These are phyloP conservation scores for Aspergillus eucalypticola DNA, from an alignment of 2,329 filamentous ascomycete species.

Conservation along the genomic window DNA sequence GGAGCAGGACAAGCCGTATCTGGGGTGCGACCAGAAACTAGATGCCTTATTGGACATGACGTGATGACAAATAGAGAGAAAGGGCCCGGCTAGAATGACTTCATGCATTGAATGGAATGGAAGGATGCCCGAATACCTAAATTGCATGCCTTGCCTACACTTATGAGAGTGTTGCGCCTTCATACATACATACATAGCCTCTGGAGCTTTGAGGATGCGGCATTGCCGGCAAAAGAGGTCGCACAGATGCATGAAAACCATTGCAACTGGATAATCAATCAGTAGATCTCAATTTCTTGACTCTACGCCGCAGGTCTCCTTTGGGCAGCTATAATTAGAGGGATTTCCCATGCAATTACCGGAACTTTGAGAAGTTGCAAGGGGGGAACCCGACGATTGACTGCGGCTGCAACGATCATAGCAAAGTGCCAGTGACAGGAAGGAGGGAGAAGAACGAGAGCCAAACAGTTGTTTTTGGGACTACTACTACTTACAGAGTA, in stretches of 20 bases:
- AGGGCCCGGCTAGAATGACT: neutral
- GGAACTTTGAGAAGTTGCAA: constrained; percentile 21
- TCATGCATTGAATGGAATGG: neutral
- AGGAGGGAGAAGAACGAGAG: constrained; percentile 1
- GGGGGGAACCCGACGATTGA: constrained; percentile 17
- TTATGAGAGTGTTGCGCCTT: neutral
- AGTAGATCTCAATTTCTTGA: constrained; percentile 6
- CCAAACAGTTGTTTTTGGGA: constrained; percentile 3
- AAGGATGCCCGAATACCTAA: neutral
- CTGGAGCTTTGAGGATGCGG: neutral
- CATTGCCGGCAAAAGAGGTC: constrained; percentile 4
- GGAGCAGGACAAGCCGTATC: constrained; percentile 24
- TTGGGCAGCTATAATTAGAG: constrained; percentile 3
- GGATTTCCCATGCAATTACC: constrained; percentile 11
- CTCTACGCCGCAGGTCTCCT: neutral
- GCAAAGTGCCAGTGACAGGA: constrained; percentile 20
- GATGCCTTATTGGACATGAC: constrained; percentile 41
- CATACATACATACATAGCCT: neutral
- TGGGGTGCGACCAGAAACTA: constrained; percentile 36
- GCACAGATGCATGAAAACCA: constrained; percentile 9
- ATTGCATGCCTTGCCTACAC: neutral
- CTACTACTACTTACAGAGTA: neutral
- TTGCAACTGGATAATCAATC: constrained; percentile 7
- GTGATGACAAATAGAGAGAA: neutral
- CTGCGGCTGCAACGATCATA: constrained; percentile 17